A percentile compares a stretch with the other conserved stretches of the same genome.
Conservation (phyloP, 2,329 filamentous ascomycete genomes). For the Lachnellula arida region DNA sequence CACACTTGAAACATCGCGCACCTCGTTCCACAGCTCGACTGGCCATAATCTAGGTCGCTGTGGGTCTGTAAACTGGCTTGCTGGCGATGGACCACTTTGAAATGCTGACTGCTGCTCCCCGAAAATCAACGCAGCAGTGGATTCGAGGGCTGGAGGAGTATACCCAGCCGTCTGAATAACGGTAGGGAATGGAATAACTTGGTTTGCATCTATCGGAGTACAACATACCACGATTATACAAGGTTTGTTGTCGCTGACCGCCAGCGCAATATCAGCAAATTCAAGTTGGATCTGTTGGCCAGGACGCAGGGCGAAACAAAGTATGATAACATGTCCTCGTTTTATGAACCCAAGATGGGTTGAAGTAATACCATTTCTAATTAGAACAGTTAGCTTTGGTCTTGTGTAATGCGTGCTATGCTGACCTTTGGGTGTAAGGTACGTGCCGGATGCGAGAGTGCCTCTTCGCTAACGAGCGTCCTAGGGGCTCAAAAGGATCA, state of each 20-base stretch:
- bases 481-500: slow-evolving; percentile 71
- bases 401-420: slow-evolving; percentile 19
- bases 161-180: slow-evolving; percentile 48
- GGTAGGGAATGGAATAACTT: slow-evolving; percentile 44
- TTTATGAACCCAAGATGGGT: slow-evolving; percentile 31
- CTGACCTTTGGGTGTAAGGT: slow-evolving; percentile 56
- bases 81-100: neutral
- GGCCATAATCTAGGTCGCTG: slow-evolving; percentile 23
- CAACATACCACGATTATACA: slow-evolving; percentile 51
- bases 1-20: slow-evolving; percentile 25
- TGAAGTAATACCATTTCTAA: slow-evolving; percentile 45
- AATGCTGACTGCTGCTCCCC: slow-evolving; percentile 29
- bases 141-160: slow-evolving; percentile 42
- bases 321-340: slow-evolving; percentile 39
- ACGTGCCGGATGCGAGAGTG: slow-evolving; percentile 64
- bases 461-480: slow-evolving; percentile 54
- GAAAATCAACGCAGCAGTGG: slow-evolving; percentile 49
- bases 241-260: slow-evolving; percentile 44
- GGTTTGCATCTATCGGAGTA: slow-evolving; percentile 37
- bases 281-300: slow-evolving; percentile 48
- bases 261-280: slow-evolving; percentile 39
- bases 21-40: slow-evolving; percentile 30
- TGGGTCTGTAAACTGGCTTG: neutral
- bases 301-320: slow-evolving; percentile 38
- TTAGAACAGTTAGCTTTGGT: slow-evolving; percentile 3